phyloP scores from a whole-genome alignment of 306 rosid genomes.

The Luffa acutangula region DNA sequence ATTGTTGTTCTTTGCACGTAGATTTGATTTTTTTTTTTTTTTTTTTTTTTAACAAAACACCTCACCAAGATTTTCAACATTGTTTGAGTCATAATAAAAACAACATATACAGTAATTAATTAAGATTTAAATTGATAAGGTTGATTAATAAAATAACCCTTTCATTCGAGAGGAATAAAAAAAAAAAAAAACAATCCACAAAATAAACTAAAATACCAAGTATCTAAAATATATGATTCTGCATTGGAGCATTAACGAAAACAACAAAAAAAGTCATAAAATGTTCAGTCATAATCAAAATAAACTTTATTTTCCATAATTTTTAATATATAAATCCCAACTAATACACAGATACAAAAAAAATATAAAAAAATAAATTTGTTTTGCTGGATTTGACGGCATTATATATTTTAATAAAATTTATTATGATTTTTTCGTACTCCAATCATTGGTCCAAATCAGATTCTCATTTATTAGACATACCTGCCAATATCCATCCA shows the following conservation, averaged over 20 bases:
- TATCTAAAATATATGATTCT: background rate
- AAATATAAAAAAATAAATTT: background rate
- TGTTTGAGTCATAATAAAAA: too few species aligned
- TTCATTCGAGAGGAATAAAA: too few species aligned
- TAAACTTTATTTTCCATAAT: background rate
- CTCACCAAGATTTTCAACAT: too few species aligned
- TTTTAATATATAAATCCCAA: background rate
- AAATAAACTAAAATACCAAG: too few species aligned
- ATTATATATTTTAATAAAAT: background rate
- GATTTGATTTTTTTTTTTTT: too few species aligned
- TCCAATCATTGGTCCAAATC: conserved; percentile 4
- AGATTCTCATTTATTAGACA: background rate
- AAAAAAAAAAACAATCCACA: too few species aligned
- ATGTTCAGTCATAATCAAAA: background rate
- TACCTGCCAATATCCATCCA: background rate
- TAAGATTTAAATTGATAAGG: too few species aligned
- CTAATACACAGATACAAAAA: background rate
- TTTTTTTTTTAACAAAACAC: too few species aligned
- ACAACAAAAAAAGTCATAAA: background rate
- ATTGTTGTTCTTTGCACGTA: too few species aligned
- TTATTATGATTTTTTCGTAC: background rate
- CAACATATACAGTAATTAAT: too few species aligned
- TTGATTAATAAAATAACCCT: too few species aligned
- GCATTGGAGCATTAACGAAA: background rate
- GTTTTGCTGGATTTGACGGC: background rate